These are phyloP conservation scores for Globisporangium lucens DNA, from an alignment of 352 stramenopile genomes.

Conservation along the genomic window DNA sequence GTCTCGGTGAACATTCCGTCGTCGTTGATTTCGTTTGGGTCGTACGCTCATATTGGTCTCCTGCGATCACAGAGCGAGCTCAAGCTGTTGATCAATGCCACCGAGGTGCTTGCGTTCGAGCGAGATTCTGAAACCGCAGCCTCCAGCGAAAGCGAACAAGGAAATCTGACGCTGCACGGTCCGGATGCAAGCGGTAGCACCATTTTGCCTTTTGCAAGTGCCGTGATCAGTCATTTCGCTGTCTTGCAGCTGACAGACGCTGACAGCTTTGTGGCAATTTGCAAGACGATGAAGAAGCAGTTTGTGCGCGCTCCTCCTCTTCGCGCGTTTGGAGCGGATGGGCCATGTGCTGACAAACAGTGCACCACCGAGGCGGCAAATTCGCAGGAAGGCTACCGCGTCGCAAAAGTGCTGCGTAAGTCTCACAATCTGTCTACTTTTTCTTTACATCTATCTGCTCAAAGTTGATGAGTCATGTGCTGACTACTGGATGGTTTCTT, in stretches of 20 bases:
- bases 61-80: not conserved
- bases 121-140: not conserved
- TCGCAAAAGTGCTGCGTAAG: slow-evolving; percentile 54
- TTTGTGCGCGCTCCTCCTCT: slow-evolving; percentile 52
- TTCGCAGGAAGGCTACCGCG: slow-evolving; percentile 46
- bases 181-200: not conserved
- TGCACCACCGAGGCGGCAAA: slow-evolving; percentile 32
- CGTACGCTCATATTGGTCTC: slow-evolving; percentile 23
- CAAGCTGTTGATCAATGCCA: slow-evolving; percentile 17
- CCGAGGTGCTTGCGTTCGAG: not conserved
- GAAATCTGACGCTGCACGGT: slow-evolving; percentile 21
- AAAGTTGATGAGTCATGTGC: slow-evolving; percentile 6
- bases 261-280: slow-evolving; percentile 27
- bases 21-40: slow-evolving; percentile 8
- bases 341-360: slow-evolving; percentile 21
- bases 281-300: slow-evolving; percentile 31
- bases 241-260: slow-evolving; percentile 25
- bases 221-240: slow-evolving; percentile 44
- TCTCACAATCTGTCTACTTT: not conserved
- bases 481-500: not conserved
- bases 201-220: not conserved
- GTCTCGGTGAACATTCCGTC: not conserved
- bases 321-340: slow-evolving; percentile 32
- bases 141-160: not conserved
- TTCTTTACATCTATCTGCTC: not conserved